Conservation (phyloP, 768 basidiomycete genomes). For the Boletus bicolor region DNA sequence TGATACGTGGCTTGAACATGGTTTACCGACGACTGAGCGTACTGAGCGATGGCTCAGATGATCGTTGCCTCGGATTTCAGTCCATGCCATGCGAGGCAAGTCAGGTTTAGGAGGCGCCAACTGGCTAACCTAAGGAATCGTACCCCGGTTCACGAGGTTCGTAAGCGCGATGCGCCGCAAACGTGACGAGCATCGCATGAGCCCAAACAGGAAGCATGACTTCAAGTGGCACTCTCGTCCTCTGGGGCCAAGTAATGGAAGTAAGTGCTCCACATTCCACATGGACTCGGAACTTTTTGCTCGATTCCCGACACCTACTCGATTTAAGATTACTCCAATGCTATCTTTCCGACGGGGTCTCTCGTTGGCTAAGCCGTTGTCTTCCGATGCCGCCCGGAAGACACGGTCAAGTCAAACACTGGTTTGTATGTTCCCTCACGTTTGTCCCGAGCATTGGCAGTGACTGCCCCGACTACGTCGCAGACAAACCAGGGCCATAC, state of each 20-base stretch:
- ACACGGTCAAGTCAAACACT: not conserved
- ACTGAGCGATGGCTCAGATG: conserved; percentile 11
- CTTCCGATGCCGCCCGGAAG: conserved; percentile 13
- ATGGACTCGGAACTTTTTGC: conserved; percentile 3
- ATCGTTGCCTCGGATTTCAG: conserved; percentile 28
- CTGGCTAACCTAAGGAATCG: conserved; percentile 4
- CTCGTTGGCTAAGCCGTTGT: conserved; percentile 16
- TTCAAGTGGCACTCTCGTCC: not conserved
- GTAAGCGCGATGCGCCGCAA: not conserved
- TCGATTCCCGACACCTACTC: conserved; percentile 27
- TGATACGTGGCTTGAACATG: conserved; percentile 10
- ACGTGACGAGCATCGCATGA: conserved; percentile 28
- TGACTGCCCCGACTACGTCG: not conserved
- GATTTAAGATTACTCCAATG: conserved; percentile 35
- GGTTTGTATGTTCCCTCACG: not conserved
- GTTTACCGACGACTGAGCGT: conserved; percentile 15
- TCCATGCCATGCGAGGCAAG: not conserved
- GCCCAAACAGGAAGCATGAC: not conserved
- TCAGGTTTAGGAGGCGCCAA: not conserved
- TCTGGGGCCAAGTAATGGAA: not conserved
- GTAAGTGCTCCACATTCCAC: not conserved
- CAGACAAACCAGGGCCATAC: not conserved
- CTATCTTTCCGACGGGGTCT: conserved; percentile 37
- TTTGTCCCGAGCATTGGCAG: not conserved
- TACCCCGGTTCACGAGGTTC: conserved; percentile 5